These are phyloP conservation scores for Cladobotryum protrusum DNA, from an alignment of 2,329 filamentous ascomycete species.

Conservation along the genomic window DNA sequence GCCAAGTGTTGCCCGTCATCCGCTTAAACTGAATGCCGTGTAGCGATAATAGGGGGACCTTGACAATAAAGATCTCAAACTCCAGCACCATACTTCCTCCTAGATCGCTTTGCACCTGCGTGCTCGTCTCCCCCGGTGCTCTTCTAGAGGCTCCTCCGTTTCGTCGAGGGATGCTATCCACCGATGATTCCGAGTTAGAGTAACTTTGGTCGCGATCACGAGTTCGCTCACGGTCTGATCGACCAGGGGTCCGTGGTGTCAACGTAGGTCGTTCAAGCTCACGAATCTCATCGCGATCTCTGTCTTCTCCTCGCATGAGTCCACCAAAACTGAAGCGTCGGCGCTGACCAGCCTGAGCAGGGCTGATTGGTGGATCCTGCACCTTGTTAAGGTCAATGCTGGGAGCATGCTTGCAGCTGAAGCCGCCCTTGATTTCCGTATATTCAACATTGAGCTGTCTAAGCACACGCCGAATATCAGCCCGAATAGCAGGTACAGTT, in stretches of 20 bases:
- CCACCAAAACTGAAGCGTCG: constrained; percentile 82
- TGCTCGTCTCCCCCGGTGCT: constrained; percentile 79
- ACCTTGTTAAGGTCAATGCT: constrained; percentile 82
- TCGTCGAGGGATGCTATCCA: constrained; percentile 61
- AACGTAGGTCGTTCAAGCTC: constrained; percentile 44
- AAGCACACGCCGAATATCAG: constrained; percentile 85
- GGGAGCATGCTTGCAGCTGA: constrained; percentile 79
- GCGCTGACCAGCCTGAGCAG: constrained; percentile 53
- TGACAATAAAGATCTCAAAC: constrained; percentile 97
- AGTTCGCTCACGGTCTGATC: constrained; percentile 35
- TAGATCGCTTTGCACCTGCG: constrained; percentile 83
- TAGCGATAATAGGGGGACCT: constrained; percentile 84
- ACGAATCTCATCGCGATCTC: constrained; percentile 65
- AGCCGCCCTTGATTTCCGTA: constrained; percentile 87
- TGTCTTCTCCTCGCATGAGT: constrained; percentile 48
- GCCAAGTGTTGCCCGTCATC: constrained; percentile 91
- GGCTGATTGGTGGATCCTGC: constrained; percentile 56
- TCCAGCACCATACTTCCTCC: constrained; percentile 77
- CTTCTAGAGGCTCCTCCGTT: constrained; percentile 46
- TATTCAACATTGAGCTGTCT: constrained; percentile 86
- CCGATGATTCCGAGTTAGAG: constrained; percentile 80
- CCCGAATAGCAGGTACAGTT: constrained; percentile 75
- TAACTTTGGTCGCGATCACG: constrained; percentile 59
- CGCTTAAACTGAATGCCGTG: constrained; percentile 99
- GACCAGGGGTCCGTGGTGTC: constrained; percentile 39